These are phyloP conservation scores for Chytridium lagenaria DNA, from an alignment of 371 early-diverging fungal species.

Conservation along the genomic window DNA sequence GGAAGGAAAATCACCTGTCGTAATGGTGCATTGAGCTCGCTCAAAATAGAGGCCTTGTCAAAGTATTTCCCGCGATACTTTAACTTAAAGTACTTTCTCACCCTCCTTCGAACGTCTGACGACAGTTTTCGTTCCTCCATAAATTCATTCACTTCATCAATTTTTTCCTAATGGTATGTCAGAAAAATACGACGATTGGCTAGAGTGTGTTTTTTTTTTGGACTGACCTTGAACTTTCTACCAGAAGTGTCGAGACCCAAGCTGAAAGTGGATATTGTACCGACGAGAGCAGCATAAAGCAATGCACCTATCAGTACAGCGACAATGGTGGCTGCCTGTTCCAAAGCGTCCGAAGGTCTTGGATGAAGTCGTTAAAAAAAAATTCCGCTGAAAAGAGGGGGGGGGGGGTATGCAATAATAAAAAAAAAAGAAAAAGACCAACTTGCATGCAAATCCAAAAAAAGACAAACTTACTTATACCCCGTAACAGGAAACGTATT, in stretches of 20 bases:
- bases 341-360: conserved; percentile 30
- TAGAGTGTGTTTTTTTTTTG: conserved; percentile 4
- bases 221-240: conserved; percentile 14
- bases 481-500: conserved; percentile 39
- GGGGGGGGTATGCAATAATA: neutral
- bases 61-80: conserved; percentile 47
- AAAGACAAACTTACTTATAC: conserved; percentile 2
- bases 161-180: conserved; percentile 37
- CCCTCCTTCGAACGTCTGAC: conserved; percentile 12
- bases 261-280: conserved; percentile 35
- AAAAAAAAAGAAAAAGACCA: neutral
- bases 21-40: conserved; percentile 29
- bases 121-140: conserved; percentile 23
- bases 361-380: neutral
- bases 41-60: conserved; percentile 20
- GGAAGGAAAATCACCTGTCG: conserved; percentile 20
- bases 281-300: conserved; percentile 38
- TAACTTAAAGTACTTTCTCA: conserved; percentile 32
- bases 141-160: conserved; percentile 51
- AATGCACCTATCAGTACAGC: conserved; percentile 33
- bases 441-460: neutral
- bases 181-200: neutral
- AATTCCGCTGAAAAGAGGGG: neutral
- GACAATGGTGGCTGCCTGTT: conserved; percentile 31
- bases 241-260: conserved; percentile 37